Base-by-base conservation (phyloP, 2,329 filamentous ascomycete species). In the Metarhizium rileyi region DNA sequence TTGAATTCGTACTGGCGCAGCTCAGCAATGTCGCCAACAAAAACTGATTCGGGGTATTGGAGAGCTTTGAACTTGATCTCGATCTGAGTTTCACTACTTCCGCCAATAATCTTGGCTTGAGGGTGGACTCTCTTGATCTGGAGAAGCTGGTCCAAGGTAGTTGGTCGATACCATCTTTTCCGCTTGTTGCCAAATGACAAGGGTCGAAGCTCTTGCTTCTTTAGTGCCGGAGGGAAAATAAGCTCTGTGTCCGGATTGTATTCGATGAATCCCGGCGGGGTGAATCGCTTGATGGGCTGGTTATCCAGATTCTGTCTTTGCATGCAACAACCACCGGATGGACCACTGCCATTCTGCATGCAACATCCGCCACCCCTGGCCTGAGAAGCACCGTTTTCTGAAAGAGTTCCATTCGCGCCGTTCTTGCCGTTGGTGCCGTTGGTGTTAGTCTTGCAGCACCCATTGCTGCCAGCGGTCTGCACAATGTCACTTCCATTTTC, bases 21-120 rank as follows among this genome's bases (percentile, higher is more conserved):
- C 67, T 97, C 93, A 1, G 87, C 74, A 51, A 98, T 95, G 60
- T 98, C 93, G 10, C 91, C 90, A 9, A 97, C 87, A 57, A 86
- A 97, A 0, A 98, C 87, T 0, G 90, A 96, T 1, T 87, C 82
- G 4, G 85, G 84, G 63, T 97, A 97, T 59, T 90, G 80, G 74
- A 95, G 80, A 1, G 85, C 89, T 71, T 97, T 97, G 78, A 98
- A 97, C 68, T 95, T 96, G 70, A 94, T 87, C 69, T 98, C 93
- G 53, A 98, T 97, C 67, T 97, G 93, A 0, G 91, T 97, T 67
- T 98, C 93, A 2, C 90, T 95, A 64, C 90, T 95, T 53, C 93
- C 93, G 46, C 90, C 91, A 53, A 98, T 95, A 53, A 98, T 82
- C 67, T 97, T 98, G 4, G 91, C 89, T 25, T 84, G 81, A 0